A percentile compares a stretch with the other conserved stretches of the same genome.
Conservation (phyloP, 1,284 basidiomycete species). For the Erythrobasidium hasegawianum region DNA sequence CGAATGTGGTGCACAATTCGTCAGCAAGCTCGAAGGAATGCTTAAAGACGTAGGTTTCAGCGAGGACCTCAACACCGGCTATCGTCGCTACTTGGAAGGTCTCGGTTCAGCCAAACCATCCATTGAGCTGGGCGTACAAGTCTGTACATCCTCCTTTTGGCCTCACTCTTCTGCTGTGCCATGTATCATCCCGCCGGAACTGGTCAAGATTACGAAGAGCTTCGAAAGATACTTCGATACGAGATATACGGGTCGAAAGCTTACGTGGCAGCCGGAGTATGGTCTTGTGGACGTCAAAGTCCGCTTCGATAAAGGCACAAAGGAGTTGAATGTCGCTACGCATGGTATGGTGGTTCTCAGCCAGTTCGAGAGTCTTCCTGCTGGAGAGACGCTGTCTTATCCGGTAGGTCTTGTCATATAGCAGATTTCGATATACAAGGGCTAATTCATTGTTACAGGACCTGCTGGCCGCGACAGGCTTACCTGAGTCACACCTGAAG, state of each 20-base stretch:
- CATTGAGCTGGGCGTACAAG: constrained; percentile 76
- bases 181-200: constrained; percentile 64
- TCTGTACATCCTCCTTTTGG: constrained; percentile 93
- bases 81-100: constrained; percentile 53
- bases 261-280: constrained; percentile 91
- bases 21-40: constrained; percentile 98
- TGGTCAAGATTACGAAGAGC: constrained; percentile 64
- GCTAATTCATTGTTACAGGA: no score
- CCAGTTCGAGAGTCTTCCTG: constrained; percentile 71
- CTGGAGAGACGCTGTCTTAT: constrained; percentile 69
- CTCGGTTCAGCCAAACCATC: constrained; percentile 52
- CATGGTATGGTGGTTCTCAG: constrained; percentile 83
- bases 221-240: constrained; percentile 89
- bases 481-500: constrained; percentile 74
- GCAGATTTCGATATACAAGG: no score
- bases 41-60: constrained; percentile 96
- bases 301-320: constrained; percentile 67
- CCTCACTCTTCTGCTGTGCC: constrained; percentile 62
- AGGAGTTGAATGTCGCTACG: constrained; percentile 92
- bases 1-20: constrained; percentile 94
- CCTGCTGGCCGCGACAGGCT: constrained; percentile 60
- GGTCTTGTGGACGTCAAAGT: constrained; percentile 88
- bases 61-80: constrained; percentile 73
- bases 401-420: constrained; percentile 59
- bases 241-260: constrained; percentile 79